Percentiles rank a stretch among this genome's conserved stretches.
phyloP scores from a whole-genome alignment of 805 yeast genomes.

The Candida schatavii region DNA sequence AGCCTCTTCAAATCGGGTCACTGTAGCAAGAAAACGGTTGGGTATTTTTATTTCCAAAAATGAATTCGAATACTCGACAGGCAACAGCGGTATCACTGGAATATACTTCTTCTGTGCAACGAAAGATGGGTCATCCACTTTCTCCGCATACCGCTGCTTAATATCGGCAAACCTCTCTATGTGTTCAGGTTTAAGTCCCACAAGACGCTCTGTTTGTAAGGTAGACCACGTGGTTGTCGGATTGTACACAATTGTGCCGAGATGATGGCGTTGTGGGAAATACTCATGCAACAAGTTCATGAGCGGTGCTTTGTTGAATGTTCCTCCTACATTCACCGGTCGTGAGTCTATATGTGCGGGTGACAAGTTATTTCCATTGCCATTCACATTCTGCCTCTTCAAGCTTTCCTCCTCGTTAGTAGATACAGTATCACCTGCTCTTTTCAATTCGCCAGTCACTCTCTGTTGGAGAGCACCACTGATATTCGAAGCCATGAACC shows the following conservation, averaged over 20 bases:
- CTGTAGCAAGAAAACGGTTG: constrained; percentile 34
- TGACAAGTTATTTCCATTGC: too few species aligned
- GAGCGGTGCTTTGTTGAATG: constrained; percentile 18
- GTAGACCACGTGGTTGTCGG: constrained; percentile 51
- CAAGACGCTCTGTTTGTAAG: constrained; percentile 27
- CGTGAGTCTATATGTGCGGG: too few species aligned
- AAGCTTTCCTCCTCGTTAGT: too few species aligned
- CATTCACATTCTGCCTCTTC: too few species aligned
- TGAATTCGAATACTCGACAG: constrained; percentile 34
- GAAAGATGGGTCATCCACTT: constrained; percentile 21
- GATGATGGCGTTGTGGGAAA: constrained; percentile 32
- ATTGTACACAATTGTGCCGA: constrained; percentile 59
- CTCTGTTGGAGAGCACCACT: too few species aligned
- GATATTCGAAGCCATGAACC: too few species aligned
- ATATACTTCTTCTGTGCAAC: constrained; percentile 24
- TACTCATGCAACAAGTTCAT: constrained; percentile 19
- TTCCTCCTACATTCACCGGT: background rate
- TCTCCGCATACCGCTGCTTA: constrained; percentile 23
- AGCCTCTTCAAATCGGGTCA: constrained; percentile 8
- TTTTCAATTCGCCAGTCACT: too few species aligned
- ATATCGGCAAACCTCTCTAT: constrained; percentile 25
- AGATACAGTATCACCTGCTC: too few species aligned
- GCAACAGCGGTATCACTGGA: constrained; percentile 38
- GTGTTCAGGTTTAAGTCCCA: constrained; percentile 32
- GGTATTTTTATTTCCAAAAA: constrained; percentile 58